These are phyloP conservation scores for Leucaena leucocephala DNA, from an alignment of 306 rosid species.

Conservation along the genomic window DNA sequence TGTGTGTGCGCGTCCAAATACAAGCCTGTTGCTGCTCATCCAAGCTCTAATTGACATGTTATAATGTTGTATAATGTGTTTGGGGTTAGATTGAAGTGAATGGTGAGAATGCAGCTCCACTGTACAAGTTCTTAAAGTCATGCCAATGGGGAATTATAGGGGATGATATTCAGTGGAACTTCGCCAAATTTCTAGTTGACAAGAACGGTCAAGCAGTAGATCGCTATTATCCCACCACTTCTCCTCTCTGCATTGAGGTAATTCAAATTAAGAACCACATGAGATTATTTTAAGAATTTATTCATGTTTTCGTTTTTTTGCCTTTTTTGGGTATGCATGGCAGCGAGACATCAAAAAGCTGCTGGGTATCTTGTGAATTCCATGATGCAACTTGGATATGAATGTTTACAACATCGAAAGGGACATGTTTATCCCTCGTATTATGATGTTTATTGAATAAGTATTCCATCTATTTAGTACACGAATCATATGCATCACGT, in stretches of 20 bases:
- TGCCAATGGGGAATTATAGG: constrained; percentile 79
- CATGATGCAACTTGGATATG: neutral
- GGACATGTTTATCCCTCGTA: too few relatives aligned
- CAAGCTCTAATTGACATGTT: neutral
- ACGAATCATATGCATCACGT: too few relatives aligned
- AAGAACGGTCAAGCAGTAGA: constrained; percentile 73
- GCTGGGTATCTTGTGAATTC: constrained; percentile 47
- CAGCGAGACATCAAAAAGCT: constrained; percentile 70
- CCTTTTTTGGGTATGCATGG: constrained; percentile 18
- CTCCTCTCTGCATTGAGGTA: constrained; percentile 80
- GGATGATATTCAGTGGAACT: constrained; percentile 93
- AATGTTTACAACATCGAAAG: too few relatives aligned
- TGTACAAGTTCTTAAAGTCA: constrained; percentile 74
- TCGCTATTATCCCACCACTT: constrained; percentile 84
- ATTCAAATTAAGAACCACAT: neutral
- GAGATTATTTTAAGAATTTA: too few relatives aligned
- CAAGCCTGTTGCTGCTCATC: neutral
- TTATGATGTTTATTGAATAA: too few relatives aligned
- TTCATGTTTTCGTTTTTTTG: neutral
- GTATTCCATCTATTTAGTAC: too few relatives aligned
- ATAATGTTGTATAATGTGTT: neutral
- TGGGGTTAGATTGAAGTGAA: constrained; percentile 77
- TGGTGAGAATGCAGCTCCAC: constrained; percentile 65
- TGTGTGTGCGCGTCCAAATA: neutral
- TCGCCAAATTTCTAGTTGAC: constrained; percentile 77